These are phyloP conservation scores for Curvularia verruculosa DNA, from an alignment of 2,329 filamentous ascomycete genomes.

Conservation along the genomic window DNA sequence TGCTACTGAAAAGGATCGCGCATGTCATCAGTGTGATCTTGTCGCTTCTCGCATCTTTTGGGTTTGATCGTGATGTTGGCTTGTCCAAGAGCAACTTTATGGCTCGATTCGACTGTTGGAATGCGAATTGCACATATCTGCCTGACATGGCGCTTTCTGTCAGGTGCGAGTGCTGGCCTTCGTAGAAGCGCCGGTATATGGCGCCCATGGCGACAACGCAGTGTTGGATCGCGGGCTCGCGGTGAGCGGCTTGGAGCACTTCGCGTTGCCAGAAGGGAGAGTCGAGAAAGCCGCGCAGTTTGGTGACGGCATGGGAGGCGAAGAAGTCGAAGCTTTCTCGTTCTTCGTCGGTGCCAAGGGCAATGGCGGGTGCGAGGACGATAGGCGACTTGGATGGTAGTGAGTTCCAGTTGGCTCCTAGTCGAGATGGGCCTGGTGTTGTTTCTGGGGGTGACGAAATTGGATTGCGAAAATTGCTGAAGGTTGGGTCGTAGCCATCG, in stretches of 20 bases:
- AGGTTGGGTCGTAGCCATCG: constrained; percentile 37
- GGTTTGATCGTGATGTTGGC: neutral
- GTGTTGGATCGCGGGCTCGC: constrained; percentile 39
- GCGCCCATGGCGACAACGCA: constrained; percentile 41
- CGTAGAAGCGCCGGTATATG: constrained; percentile 42
- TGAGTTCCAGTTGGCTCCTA: neutral
- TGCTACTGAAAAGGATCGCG: constrained; percentile 40
- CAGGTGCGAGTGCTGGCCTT: constrained; percentile 26
- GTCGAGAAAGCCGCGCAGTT: constrained; percentile 39
- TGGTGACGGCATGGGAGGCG: constrained; percentile 30
- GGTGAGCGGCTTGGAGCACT: constrained; percentile 41
- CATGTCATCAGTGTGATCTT: constrained; percentile 42
- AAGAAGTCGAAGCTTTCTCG: constrained; percentile 42
- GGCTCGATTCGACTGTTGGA: constrained; percentile 40
- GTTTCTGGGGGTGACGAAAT: neutral
- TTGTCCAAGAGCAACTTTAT: constrained; percentile 32
- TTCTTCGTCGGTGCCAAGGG: constrained; percentile 31
- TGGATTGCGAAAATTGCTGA: constrained; percentile 5
- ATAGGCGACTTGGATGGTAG: constrained; percentile 15
- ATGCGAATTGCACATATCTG: constrained; percentile 37
- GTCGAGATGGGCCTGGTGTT: neutral
- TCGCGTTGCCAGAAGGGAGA: constrained; percentile 42
- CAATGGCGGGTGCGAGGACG: constrained; percentile 24
- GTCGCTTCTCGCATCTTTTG: constrained; percentile 16
- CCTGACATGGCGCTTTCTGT: constrained; percentile 32